Evolutionary conservation across 108 stramenopile species (phyloP).

Genomic region (Stephanodiscus triporus): DNA sequence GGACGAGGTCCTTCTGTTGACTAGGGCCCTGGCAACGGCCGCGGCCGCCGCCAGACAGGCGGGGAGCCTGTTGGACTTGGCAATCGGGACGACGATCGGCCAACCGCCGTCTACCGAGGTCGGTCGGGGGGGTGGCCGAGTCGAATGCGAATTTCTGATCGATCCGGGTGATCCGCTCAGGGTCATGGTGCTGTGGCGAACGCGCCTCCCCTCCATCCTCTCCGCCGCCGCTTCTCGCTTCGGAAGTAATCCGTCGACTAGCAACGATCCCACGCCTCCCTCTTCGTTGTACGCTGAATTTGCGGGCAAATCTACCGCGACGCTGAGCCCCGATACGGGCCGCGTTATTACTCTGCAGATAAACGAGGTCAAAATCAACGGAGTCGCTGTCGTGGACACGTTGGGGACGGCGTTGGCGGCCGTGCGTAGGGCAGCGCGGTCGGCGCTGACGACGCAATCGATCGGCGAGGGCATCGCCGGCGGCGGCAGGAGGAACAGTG

Average conservation of each 20-base stretch:
- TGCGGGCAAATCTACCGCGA: constrained; percentile 22
- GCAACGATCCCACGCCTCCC: too few species aligned
- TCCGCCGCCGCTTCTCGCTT: neutral
- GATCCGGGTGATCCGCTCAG: constrained; percentile 37
- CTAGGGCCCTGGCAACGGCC: constrained; percentile 32
- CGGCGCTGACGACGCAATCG: constrained; percentile 21
- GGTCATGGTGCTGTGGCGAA: constrained; percentile 37
- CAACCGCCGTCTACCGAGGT: too few species aligned
- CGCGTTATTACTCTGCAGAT: constrained; percentile 36
- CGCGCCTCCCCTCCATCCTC: constrained; percentile 26
- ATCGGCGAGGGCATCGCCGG: constrained; percentile 15
- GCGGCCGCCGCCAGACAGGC: constrained; percentile 35
- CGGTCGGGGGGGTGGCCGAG: constrained; percentile 1
- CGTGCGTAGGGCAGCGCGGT: constrained; percentile 26
- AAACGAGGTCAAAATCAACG: constrained; percentile 35
- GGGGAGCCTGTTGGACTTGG: constrained; percentile 39
- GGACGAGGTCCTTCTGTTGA: constrained; percentile 41
- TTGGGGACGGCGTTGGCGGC: constrained; percentile 41
- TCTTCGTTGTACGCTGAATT: constrained; percentile 29
- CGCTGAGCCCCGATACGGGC: constrained; percentile 23
- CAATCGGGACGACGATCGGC: constrained; percentile 19
- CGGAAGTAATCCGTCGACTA: too few species aligned
- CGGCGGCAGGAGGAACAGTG: constrained; percentile 9
- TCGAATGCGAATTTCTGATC: constrained; percentile 42
- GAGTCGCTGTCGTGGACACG: constrained; percentile 24